A percentile compares a stretch with the other conserved stretches of the same genome.
phyloP scores from a whole-genome alignment of 2,329 filamentous ascomycete genomes.

The Paraconiothyrium sp. region DNA sequence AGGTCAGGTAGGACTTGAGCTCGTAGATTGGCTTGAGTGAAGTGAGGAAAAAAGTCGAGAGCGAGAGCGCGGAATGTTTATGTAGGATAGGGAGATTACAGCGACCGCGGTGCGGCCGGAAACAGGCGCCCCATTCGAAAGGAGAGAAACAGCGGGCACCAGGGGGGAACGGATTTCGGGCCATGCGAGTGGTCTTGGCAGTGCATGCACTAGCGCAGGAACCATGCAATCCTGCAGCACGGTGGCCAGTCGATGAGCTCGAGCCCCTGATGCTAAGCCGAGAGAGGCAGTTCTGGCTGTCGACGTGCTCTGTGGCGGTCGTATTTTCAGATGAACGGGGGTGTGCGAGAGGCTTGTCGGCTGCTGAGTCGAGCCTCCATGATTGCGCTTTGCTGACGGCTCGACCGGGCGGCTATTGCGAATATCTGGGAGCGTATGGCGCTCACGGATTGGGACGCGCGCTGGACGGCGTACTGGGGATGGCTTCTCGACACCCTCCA shows the following conservation, averaged over 20 bases:
- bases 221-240: slow-evolving; percentile 40
- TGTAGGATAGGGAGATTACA: slow-evolving; percentile 51
- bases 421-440: slow-evolving; percentile 22
- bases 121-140: slow-evolving; percentile 44
- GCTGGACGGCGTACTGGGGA: not conserved
- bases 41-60: slow-evolving; percentile 40
- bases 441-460: slow-evolving; percentile 14
- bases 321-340: slow-evolving; percentile 46
- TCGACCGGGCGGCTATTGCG: slow-evolving; percentile 37
- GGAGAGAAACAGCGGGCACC: slow-evolving; percentile 37
- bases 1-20: slow-evolving; percentile 49
- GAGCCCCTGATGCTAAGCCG: slow-evolving; percentile 38
- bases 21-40: slow-evolving; percentile 49
- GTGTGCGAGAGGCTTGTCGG: slow-evolving; percentile 21
- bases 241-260: slow-evolving; percentile 37
- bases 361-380: slow-evolving; percentile 36
- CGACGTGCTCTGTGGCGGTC: slow-evolving; percentile 38
- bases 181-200: slow-evolving; percentile 41
- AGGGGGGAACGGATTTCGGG: slow-evolving; percentile 36
- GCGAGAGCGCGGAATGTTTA: slow-evolving; percentile 38
- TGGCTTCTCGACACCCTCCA: not conserved
- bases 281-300: slow-evolving; percentile 39
- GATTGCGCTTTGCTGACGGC: slow-evolving; percentile 23
- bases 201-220: slow-evolving; percentile 48
- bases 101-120: slow-evolving; percentile 43